These are phyloP conservation scores for Grigorovia jiainica DNA, from an alignment of 805 yeast genomes.

Conservation along the genomic window DNA sequence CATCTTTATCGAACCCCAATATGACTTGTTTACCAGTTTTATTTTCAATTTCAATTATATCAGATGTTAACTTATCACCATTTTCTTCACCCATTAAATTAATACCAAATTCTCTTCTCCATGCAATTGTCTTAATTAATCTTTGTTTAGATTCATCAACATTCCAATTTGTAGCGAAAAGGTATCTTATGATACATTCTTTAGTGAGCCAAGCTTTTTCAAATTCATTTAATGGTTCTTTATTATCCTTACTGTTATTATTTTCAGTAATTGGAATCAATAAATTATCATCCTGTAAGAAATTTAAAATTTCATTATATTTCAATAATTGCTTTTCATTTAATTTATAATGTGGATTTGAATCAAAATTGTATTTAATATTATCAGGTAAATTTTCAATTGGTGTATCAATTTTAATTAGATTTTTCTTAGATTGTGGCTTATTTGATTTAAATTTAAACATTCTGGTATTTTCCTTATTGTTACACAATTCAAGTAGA, in stretches of 20 bases:
- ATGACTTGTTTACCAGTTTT: conserved; percentile 90
- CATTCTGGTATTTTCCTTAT: neutral
- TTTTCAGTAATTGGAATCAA: conserved; percentile 40
- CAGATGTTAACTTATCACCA: conserved; percentile 44
- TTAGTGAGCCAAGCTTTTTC: conserved; percentile 91
- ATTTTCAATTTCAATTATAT: conserved; percentile 53
- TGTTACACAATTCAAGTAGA: too few relatives aligned
- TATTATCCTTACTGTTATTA: conserved; percentile 7
- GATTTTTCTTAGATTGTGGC: conserved; percentile 16
- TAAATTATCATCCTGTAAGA: conserved; percentile 51
- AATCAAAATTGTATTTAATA: conserved; percentile 46
- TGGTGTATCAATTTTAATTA: conserved; percentile 36
- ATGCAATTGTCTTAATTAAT: conserved; percentile 65
- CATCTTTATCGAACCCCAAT: conserved; percentile 80
- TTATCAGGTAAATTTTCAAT: conserved; percentile 45
- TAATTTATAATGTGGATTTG: conserved; percentile 35
- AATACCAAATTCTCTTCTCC: conserved; percentile 93
- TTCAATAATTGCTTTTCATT: conserved; percentile 46
- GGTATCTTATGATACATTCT: conserved; percentile 83
- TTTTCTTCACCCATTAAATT: conserved; percentile 35
- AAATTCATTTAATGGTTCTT: conserved; percentile 27
- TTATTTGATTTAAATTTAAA: conserved; percentile 4
- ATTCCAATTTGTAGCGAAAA: conserved; percentile 91
- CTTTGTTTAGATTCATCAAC: conserved; percentile 61
- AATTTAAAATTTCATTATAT: conserved; percentile 51